These are phyloP conservation scores for Aspergillus bombycis DNA, from an alignment of 2,329 filamentous ascomycete genomes.

Conservation along the genomic window DNA sequence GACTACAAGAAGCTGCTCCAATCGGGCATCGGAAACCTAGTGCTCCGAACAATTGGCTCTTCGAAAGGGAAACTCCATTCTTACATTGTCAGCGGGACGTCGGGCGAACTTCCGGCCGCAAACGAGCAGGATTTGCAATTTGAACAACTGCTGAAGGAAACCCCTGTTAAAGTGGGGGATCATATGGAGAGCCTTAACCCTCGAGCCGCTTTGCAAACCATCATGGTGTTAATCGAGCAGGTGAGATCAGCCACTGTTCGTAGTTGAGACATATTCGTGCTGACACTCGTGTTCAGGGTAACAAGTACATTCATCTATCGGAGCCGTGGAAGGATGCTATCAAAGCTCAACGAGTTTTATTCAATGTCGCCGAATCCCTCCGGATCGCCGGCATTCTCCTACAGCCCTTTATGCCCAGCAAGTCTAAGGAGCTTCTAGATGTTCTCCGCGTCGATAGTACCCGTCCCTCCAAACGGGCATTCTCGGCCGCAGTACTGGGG, in stretches of 20 bases:
- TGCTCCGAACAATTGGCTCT: slow-evolving; percentile 68
- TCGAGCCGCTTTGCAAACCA: slow-evolving; percentile 64
- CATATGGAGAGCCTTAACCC: slow-evolving; percentile 69
- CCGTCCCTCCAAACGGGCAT: slow-evolving; percentile 58
- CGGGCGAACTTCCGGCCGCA: slow-evolving; percentile 33
- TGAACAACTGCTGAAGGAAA: slow-evolving; percentile 43
- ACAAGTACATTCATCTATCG: slow-evolving; percentile 66
- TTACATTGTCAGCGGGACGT: slow-evolving; percentile 53
- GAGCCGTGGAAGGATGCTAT: slow-evolving; percentile 67
- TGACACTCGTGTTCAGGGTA: slow-evolving; percentile 53
- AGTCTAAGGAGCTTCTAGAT: slow-evolving; percentile 73
- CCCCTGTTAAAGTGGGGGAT: slow-evolving; percentile 48
- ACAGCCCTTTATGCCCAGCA: slow-evolving; percentile 87
- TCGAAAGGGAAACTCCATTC: slow-evolving; percentile 70
- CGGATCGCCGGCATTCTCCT: slow-evolving; percentile 81
- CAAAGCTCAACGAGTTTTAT: slow-evolving; percentile 66
- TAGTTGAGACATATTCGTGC: background rate
- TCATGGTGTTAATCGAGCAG: slow-evolving; percentile 65
- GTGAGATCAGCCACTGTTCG: slow-evolving; percentile 45
- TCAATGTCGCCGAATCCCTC: slow-evolving; percentile 72
- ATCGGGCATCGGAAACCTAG: slow-evolving; percentile 77
- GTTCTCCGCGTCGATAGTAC: slow-evolving; percentile 68
- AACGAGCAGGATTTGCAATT: slow-evolving; percentile 38
- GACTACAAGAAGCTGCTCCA: slow-evolving; percentile 81
- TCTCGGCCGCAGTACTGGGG: slow-evolving; percentile 64